Evolutionary conservation across 2,329 filamentous ascomycete genomes (phyloP).

Genomic region (Colletotrichum scovillei): DNA sequence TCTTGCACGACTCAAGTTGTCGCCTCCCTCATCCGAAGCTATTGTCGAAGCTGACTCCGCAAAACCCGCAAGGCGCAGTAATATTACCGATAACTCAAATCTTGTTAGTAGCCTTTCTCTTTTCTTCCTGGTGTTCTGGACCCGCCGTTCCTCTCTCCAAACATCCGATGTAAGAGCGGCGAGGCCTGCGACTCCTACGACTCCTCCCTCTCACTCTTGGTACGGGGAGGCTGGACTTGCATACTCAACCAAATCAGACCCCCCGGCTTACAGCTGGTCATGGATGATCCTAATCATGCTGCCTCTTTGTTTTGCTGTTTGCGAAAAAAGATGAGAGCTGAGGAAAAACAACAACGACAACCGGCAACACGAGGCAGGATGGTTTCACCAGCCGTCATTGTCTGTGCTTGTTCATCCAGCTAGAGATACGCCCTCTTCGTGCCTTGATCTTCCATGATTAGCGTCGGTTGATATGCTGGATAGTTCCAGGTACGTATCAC

Average conservation of each 20-base stretch:
- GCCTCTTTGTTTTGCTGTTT: not conserved
- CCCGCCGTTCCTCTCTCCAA: not conserved
- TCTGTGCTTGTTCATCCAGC: not conserved
- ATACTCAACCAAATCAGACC: not conserved
- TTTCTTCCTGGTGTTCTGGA: not conserved
- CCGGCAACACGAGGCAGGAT: conserved; percentile 16
- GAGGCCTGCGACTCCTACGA: not conserved
- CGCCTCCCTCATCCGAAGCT: conserved; percentile 18
- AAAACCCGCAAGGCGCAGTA: conserved; percentile 18
- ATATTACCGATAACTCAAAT: not conserved
- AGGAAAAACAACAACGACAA: conserved; percentile 1
- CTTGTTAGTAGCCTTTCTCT: not conserved
- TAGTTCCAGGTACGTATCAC: conserved; percentile 16
- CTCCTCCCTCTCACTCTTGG: not conserved
- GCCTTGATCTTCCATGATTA: not conserved
- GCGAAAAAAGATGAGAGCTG: not conserved
- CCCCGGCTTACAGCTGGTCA: not conserved
- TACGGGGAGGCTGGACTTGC: not conserved
- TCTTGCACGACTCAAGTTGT: not conserved
- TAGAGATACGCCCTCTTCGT: not conserved
- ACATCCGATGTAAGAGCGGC: conserved; percentile 30
- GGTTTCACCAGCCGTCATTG: conserved; percentile 10
- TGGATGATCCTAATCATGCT: conserved; percentile 14
- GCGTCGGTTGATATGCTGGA: not conserved
- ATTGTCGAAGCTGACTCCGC: not conserved